Evolutionary conservation across 345 rosid species (phyloP), one percentile per base, ranked within the genome.

Genomic region (Citrus glauca): DNA sequence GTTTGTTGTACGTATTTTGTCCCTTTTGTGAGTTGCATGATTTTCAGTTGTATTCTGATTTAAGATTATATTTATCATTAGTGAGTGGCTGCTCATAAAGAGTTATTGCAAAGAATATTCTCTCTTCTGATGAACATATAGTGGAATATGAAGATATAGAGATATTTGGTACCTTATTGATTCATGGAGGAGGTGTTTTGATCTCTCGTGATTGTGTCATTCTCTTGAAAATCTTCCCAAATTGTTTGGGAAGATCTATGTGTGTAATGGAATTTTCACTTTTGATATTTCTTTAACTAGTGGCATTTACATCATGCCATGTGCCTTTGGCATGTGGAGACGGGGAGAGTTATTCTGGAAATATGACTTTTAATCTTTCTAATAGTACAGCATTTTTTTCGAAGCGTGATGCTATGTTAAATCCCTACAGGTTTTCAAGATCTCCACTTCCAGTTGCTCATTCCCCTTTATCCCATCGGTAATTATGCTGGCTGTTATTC

Each of bases 391-490:
- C 19, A 19, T 50, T 37, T 35, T 33, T 66, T 32, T 38, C 16
- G 32, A 76, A 69, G 56, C 59, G 25, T 64, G 5, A 68, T 62
- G 50, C 67, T 61, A 33, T 55, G 24, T 76, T 19, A 69, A 72
- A 38, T 59, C 65, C 24, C 69, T 80, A 68, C 85, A 84, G 87
- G 85, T 82, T 81, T 87, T 82, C 81, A 40, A 77, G 81, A 78
- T 85, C 90, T 77, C 85, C 90, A 11, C 77, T 9, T 66, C 76
- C 74, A 9, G 61, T 66, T 69, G 86, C 76, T 60, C 76, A 27
- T 72, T 85, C 83, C 30, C 79, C 71, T 68, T 83, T 88, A 22
- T 72, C 87, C 10, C 83, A 66, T 65, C 64, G 80, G 86, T 88
- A 83, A 81, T 78, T 66, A 56, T 65, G 66, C 40, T 68, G 35